Base-by-base conservation (phyloP, 805 yeast species). In the Ogataea allantospora region DNA sequence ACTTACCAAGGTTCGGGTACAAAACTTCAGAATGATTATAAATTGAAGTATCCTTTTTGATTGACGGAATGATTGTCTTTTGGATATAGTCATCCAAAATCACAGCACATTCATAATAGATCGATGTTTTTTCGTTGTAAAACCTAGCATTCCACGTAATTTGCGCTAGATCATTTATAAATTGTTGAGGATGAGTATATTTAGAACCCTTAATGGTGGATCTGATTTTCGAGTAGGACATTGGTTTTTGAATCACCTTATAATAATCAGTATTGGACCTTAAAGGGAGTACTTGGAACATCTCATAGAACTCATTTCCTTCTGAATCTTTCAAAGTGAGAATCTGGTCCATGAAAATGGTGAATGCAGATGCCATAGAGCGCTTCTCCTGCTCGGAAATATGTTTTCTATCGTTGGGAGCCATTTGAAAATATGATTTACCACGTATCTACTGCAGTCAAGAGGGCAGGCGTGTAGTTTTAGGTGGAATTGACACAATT, bases 131-230 rank as follows among this genome's bases (percentile, higher is more conserved):
- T 41, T 78, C 79, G 61, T 91, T 91, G 62, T 82, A 91, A 31
- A 81, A 75, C 43, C 86, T 76, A 3, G 97, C 96, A 56, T 91
- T 91, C 88, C 95, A 87, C 1, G 87, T 75, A 35, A 91, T 83
- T 59, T 86, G 95, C 0, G 83, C 87, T 42, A 89, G 57, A 59
- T 89, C 96, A 40, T 68, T 73, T 24, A 89, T 65, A 58, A 87
- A 88, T 30, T 78, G 80, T 50, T 80, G 83, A 1, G 86, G 77
- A 30, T 68, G 68, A 5, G 65, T 58, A 63, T 88, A 89, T 43
- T 63, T 64, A 33, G 60, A 62, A 27, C 71, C 67, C 42, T 77
- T 76, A 23, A 85, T 62, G 42, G 75, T 70, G 47, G 79, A 73
- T 40, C 75, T 79, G 40, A 89, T 75, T 45, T 83, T 78, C 49